Conservation (phyloP, 2,329 filamentous ascomycete species). For the Monosporascus sp. region DNA sequence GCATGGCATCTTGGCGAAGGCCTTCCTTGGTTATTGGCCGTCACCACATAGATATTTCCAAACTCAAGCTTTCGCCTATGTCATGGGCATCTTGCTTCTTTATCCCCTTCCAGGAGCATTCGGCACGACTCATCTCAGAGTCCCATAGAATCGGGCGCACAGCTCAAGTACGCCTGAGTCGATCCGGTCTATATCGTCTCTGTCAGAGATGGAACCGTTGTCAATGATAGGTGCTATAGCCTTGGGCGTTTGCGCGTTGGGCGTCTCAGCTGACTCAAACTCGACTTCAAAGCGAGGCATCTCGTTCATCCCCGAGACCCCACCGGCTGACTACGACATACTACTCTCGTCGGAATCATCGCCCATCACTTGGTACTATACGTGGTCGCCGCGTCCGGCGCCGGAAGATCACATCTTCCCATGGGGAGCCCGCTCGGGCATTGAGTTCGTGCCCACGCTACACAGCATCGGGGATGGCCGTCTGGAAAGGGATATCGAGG, state of each 20-base stretch:
- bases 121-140: too few species aligned
- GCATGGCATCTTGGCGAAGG: not conserved
- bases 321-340: slow-evolving; percentile 27
- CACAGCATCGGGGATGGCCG: slow-evolving; percentile 31
- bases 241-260: not conserved
- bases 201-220: too few species aligned
- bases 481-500: slow-evolving; percentile 13
- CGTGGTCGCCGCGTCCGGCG: slow-evolving; percentile 31
- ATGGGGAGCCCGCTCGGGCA: slow-evolving; percentile 13
- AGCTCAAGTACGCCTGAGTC: too few species aligned
- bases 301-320: slow-evolving; percentile 17
- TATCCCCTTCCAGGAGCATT: too few species aligned
- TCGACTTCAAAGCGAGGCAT: slow-evolving; percentile 21
- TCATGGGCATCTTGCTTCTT: too few species aligned
- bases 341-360: slow-evolving; percentile 30
- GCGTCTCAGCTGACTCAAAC: not conserved
- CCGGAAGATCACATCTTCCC: slow-evolving; percentile 14
- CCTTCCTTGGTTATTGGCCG: not conserved
- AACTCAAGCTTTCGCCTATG: not conserved
- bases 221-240: not conserved
- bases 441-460: slow-evolving; percentile 34
- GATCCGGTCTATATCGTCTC: too few species aligned
- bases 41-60: not conserved
- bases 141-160: too few species aligned
- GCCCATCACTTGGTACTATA: slow-evolving; percentile 37